Evolutionary conservation across 2,329 filamentous ascomycete genomes (phyloP), one percentile per base, ranked within the genome.

Genomic region (Oidium heveae): DNA sequence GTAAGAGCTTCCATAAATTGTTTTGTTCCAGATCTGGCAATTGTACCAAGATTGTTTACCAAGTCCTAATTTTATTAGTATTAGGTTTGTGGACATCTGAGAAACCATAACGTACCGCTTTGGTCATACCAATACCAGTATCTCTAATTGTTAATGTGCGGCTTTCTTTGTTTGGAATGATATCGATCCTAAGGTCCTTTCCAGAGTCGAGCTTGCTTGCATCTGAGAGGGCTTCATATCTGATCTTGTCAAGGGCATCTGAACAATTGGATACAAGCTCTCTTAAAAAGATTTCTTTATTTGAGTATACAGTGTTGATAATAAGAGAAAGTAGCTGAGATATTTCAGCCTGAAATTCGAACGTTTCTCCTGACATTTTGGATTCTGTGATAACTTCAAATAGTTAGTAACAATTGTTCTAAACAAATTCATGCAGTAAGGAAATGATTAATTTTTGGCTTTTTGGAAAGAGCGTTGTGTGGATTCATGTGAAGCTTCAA

Each of bases 281-380:
- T 83, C 91, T 78, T 66, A 98, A 75, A 82, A 98, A 98, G 70
- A 98, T 96, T 75, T 96, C 91, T 80, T 98, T 98, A 84, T 98
- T 98, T 65, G 88, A 95, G 80, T 96, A 98, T 76, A 98, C 91
- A 63, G 91, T 96, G 85, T 98, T 98, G 80, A 98, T 98, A 74
- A 98, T 98, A 70, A 98, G 85, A 64, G 83, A 87, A 69, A 98
- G 84, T 63, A 98, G 86, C 86, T 98, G 91, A 84, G 89, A 96
- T 70, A 98, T 98, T 85, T 98, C 91, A 84, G 91, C 91, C 84
- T 98, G 91, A 78, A 96, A 98, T 84, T 96, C 89, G 76, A 98
- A 98, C 64, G 88, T 95, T 77, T 96, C 88, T 63, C 63, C 65
- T 72, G 86, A 73, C 86, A 94, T 94, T 70, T 70, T 84, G 28